A percentile compares a stretch with the other conserved stretches of the same genome.
Conservation (phyloP, 352 stramenopile genomes). For the Phytophthora aleatoria region DNA sequence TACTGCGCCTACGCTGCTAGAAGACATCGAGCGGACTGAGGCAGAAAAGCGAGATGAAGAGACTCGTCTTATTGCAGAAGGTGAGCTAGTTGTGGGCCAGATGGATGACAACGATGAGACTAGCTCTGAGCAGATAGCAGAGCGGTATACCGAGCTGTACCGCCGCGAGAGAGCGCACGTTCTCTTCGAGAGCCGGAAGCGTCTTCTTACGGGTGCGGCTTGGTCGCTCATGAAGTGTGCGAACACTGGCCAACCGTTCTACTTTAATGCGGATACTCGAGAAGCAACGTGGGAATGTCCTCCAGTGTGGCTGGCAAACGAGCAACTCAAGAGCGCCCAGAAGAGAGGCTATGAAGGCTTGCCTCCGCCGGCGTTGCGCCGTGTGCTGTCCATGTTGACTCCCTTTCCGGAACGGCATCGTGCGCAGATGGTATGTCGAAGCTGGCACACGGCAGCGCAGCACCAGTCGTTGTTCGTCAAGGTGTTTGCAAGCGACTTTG, state of each 20-base stretch:
- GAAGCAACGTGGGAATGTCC: constrained; percentile 95
- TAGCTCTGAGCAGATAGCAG: constrained; percentile 20
- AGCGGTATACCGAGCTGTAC: constrained; percentile 57
- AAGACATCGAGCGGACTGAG: constrained; percentile 74
- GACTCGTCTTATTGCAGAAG: constrained; percentile 57
- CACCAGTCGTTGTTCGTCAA: constrained; percentile 54
- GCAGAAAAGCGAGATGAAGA: constrained; percentile 70
- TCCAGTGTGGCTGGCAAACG: constrained; percentile 85
- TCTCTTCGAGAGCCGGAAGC: constrained; percentile 56
- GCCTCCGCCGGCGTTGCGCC: constrained; percentile 69
- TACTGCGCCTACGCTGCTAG: constrained; percentile 20
- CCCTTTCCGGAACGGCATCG: constrained; percentile 62
- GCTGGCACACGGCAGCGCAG: constrained; percentile 51
- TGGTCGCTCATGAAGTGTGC: constrained; percentile 69
- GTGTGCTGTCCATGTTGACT: constrained; percentile 87
- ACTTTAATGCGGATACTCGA: constrained; percentile 93
- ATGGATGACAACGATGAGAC: constrained; percentile 31
- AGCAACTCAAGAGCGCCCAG: constrained; percentile 77
- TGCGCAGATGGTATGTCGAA: constrained; percentile 56
- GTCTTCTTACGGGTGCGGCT: constrained; percentile 58
- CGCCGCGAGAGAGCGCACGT: constrained; percentile 64
- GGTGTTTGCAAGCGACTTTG: constrained; percentile 56
- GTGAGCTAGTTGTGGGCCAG: constrained; percentile 68
- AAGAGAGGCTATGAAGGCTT: constrained; percentile 80
- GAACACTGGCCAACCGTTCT: constrained; percentile 88